Evolutionary conservation across 441 rosid genomes (phyloP), one percentile per base, ranked within the genome.

Genomic region (Pelargonium cotyledonis): DNA sequence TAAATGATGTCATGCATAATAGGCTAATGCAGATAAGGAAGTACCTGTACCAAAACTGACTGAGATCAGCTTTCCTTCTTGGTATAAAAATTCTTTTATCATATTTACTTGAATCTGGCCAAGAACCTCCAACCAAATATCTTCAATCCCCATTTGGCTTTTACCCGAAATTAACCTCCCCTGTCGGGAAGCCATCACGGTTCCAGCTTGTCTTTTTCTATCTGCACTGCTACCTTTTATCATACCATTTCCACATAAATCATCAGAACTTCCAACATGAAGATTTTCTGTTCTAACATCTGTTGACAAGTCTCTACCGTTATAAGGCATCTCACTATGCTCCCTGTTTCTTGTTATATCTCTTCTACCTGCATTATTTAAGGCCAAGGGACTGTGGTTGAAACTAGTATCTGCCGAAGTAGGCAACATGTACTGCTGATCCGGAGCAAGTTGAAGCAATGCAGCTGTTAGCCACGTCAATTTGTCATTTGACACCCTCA

Each of bases 381-480:
- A 41, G 55, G 80, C 78, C 43, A 80, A 35, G 35, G 98, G 93
- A 63, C 90, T 92, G 62, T 85, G 89, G 79, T 79, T 84, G 53
- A 89, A 78, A 79, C 97, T 89, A 68, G 89, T 79, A 65, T 86
- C 95, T 19, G 91, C 80, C 29, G 98, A 88, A 8, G 95, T 82
- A 61, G 89, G 98, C 66, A 90, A 79, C 77, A 86, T 43, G 68
- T 95, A 87, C 79, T 92, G 95, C 76, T 89, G 95, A 79, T 95
- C 97, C 41, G 99, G 98, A 79, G 99, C 97, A 66, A 95, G 84
- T 67, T 92, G 98, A 84, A 95, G 96, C 84, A 95, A 76, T 44
- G 99, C 95, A 16, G 99, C 98, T 10, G 98, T 92, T 68, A 95
- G 81, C 99, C 98, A 95, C 16, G 97, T 95, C 76, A 86, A 73